Evolutionary conservation across 441 rosid genomes (phyloP).

Genomic region (Aquilaria agallochum): DNA sequence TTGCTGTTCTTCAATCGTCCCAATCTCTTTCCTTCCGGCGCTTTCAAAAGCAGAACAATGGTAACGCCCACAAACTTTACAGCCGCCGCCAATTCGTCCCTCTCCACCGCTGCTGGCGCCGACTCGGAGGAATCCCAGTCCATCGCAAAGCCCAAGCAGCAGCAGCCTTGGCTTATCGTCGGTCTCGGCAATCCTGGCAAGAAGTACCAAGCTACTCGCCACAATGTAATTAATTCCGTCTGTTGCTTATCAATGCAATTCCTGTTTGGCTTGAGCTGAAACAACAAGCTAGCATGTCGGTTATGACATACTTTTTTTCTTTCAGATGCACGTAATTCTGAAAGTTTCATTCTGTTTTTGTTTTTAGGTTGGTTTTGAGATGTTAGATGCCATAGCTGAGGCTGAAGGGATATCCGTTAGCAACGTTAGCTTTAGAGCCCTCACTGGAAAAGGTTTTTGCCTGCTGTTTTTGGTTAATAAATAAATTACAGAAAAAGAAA

Average conservation of each 20-base stretch:
- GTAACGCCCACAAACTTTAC: constrained; percentile 17
- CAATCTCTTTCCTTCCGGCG: not conserved
- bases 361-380: constrained; percentile 79
- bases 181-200: constrained; percentile 97
- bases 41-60: constrained; percentile 18
- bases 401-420: constrained; percentile 79
- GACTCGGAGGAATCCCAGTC: constrained; percentile 13
- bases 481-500: no score
- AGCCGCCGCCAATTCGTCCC: constrained; percentile 17
- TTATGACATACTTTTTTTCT: not conserved
- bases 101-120: constrained; percentile 15
- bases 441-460: constrained; percentile 66
- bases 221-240: constrained; percentile 38
- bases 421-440: constrained; percentile 61
- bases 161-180: constrained; percentile 76
- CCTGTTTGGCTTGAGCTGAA: not conserved
- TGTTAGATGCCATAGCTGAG: constrained; percentile 83
- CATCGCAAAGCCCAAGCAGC: constrained; percentile 33
- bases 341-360: not conserved
- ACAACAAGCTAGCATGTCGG: not conserved
- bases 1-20: constrained; percentile 7
- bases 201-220: constrained; percentile 76
- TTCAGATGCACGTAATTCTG: not conserved
- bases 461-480: not conserved
- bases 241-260: not conserved